These are phyloP conservation scores for Ashbya aceris DNA, from an alignment of 1,139 yeast genomes.

Conservation along the genomic window DNA sequence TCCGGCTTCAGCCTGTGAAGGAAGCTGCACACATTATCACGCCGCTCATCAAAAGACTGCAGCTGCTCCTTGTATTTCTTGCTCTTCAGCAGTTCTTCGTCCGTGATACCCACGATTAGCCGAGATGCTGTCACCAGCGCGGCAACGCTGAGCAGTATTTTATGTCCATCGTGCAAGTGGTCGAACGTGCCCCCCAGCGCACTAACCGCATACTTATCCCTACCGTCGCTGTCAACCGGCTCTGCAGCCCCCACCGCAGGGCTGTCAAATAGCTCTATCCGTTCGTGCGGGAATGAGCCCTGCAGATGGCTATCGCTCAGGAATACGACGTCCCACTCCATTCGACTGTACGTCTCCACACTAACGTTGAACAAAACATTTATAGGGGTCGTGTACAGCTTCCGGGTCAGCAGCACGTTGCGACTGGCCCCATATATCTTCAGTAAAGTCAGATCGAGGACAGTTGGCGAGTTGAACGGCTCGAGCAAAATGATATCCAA, in stretches of 20 bases:
- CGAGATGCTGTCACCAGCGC: slow-evolving; percentile 47
- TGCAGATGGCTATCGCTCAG: not conserved
- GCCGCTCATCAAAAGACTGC: slow-evolving; percentile 50
- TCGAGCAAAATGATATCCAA: slow-evolving; percentile 19
- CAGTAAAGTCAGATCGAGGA: slow-evolving; percentile 24
- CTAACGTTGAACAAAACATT: slow-evolving; percentile 18
- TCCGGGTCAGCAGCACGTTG: slow-evolving; percentile 16
- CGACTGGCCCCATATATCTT: slow-evolving; percentile 22
- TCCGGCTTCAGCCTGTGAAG: slow-evolving; percentile 39
- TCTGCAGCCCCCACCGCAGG: not conserved
- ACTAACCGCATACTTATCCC: slow-evolving; percentile 29
- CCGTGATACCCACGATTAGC: slow-evolving; percentile 79
- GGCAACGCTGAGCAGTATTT: slow-evolving; percentile 66
- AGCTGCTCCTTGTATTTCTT: slow-evolving; percentile 65
- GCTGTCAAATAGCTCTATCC: not conserved
- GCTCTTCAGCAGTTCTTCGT: slow-evolving; percentile 59
- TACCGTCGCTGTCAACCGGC: slow-evolving; percentile 7
- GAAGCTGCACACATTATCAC: slow-evolving; percentile 39
- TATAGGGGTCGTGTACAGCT: slow-evolving; percentile 15
- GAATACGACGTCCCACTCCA: slow-evolving; percentile 6
- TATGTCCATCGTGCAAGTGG: slow-evolving; percentile 94
- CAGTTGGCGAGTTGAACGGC: slow-evolving; percentile 14
- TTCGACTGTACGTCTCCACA: not conserved
- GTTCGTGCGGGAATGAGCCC: not conserved
- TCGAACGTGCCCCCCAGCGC: slow-evolving; percentile 98